Percentiles rank a stretch among this genome's conserved stretches.
Conservation (phyloP, 177 flowering plant genomes). For the Vitis hybrid region DNA sequence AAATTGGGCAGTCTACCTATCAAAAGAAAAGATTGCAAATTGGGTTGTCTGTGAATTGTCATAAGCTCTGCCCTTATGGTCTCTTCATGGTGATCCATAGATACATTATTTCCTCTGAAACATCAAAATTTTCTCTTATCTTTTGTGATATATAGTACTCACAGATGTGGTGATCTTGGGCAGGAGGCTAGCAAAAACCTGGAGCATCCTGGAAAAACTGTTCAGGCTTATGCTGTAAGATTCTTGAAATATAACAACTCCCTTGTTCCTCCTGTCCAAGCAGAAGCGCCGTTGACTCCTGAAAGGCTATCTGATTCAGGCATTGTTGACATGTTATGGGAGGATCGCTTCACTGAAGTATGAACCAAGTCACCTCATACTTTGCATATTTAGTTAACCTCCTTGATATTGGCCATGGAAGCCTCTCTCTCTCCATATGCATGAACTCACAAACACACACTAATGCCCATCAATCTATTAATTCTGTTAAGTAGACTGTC, state of each 20-base stretch:
- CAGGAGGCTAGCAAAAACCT: constrained; percentile 38
- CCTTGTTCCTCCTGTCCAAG: constrained; percentile 29
- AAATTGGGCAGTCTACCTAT: not conserved
- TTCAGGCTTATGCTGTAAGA: constrained; percentile 76
- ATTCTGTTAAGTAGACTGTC: not conserved
- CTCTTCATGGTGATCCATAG: not conserved
- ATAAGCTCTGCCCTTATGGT: not conserved
- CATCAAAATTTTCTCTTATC: not conserved
- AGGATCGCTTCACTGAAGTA: constrained; percentile 70
- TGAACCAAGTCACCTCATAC: constrained; percentile 10
- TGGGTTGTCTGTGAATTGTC: not conserved
- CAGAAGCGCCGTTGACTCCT: constrained; percentile 68
- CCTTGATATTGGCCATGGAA: not conserved
- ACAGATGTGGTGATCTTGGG: constrained; percentile 5
- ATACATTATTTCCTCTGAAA: no score
- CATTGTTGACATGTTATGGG: constrained; percentile 49
- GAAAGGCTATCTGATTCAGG: constrained; percentile 56
- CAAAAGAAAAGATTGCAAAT: not conserved
- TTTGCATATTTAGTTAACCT: not conserved
- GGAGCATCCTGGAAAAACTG: constrained; percentile 27
- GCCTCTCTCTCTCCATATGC: not conserved
- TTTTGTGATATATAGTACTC: not conserved
- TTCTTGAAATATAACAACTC: constrained; percentile 57
- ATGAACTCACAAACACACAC: not conserved
- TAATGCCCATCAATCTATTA: not conserved